Conservation (phyloP, 2,329 filamentous ascomycete species). For the Fusarium hainanense region DNA sequence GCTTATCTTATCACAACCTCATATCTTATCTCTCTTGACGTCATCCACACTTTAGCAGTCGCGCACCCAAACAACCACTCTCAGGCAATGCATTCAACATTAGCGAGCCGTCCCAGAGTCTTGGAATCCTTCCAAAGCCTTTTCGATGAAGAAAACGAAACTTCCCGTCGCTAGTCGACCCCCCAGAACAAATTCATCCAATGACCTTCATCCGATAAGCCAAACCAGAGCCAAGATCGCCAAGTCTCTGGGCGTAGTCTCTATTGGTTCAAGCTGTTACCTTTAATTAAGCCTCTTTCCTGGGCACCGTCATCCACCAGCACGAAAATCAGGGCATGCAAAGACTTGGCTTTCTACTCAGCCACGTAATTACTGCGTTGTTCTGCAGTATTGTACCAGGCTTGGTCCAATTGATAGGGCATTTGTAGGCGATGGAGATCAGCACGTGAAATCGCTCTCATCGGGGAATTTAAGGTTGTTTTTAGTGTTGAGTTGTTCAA, state of each 20-base stretch:
- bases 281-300: slow-evolving; percentile 24
- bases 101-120: neutral
- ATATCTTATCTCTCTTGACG: neutral
- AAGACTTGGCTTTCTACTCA: slow-evolving; percentile 2
- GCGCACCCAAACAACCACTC: neutral
- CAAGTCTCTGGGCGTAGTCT: slow-evolving; percentile 6
- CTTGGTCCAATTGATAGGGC: neutral
- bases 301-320: slow-evolving; percentile 20
- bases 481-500: slow-evolving; percentile 23
- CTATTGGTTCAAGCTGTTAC: neutral
- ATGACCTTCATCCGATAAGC: neutral
- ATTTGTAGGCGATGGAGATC: neutral
- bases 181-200: neutral
- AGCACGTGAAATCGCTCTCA: neutral
- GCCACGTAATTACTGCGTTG: neutral
- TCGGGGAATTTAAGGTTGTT: slow-evolving; percentile 1
- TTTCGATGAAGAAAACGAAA: neutral
- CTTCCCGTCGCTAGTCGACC: neutral
- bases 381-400: neutral
- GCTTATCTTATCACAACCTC: neutral
- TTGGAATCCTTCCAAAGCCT: neutral
- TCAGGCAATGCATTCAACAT: neutral
- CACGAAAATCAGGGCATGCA: slow-evolving; percentile 7
- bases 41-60: neutral
- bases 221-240: slow-evolving; percentile 8